Evolutionary conservation across 768 basidiomycete species (phyloP), one percentile per base, ranked within the genome.

Genomic region (Kwoniella dejecticola): DNA sequence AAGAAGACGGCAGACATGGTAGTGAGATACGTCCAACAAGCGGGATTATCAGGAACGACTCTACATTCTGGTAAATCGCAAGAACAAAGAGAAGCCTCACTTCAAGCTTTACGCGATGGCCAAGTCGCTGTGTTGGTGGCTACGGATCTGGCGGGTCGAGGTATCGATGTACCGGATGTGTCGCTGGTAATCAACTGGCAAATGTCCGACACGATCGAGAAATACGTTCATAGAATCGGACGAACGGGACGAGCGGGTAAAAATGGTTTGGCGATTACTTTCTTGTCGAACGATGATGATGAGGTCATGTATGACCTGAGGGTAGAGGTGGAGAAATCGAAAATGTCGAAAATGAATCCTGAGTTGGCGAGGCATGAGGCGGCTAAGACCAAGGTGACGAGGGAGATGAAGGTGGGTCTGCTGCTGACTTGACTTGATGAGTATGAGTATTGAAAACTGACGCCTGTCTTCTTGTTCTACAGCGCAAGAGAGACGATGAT

Each of bases 1-100:
- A 99, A 99, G 84, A 96, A 97, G 84, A 95, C 92, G 12, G 95
- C 94, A 52, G 96, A 99, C 77, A 91, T 93, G 88, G 91, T 99
- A 31, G 89, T 91, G 38, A 94, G 94, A 78, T 94, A 97, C 74
- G 82, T 99, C 1, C 87, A 88, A 49, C 89, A 92, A 53, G 91
- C 88, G 40, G 89, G 90, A 21, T 89, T 94, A 78, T 89, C 82
- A 64, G 88, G 91, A 1, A 86, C 92, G 15, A 96, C 93, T 0
- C 74, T 99, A 69, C 96, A 99, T 74, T 96, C 93, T 10, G 96
- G 95, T 63, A 99, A 99, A 82, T 92, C 89, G 62, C 96, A 99
- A 79, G 91, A 94, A 75, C 93, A 97, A 78, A 88, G 96, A 78
- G 96, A 99, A 79, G 90, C 90, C 1, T 87, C 95, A 3, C 80